Percentiles rank a stretch among this genome's conserved stretches.
Evolutionary conservation across 805 yeast genomes (phyloP).

Genomic region (Debaryomyces hansenii): DNA sequence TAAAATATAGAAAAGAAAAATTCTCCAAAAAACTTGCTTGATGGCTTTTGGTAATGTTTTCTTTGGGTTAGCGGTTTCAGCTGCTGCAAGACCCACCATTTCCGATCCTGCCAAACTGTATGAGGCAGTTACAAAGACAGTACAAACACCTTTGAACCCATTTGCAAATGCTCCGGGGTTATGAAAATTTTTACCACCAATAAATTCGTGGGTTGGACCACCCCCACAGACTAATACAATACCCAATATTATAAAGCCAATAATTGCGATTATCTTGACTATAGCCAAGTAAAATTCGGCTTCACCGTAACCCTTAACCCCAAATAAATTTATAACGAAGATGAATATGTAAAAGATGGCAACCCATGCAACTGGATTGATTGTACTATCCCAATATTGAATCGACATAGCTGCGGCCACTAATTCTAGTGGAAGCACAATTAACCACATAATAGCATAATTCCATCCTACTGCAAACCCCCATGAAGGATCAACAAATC

Average conservation of each 20-base stretch:
- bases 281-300: conserved; percentile 33
- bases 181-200: conserved; percentile 34
- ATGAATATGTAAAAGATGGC: conserved; percentile 32
- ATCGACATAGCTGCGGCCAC: conserved; percentile 41
- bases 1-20: conserved; percentile 38
- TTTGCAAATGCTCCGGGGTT: conserved; percentile 34
- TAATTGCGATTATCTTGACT: conserved; percentile 34
- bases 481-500: conserved; percentile 39
- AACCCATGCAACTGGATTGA: conserved; percentile 41
- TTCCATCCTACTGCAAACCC: conserved; percentile 43
- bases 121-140: conserved; percentile 38
- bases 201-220: conserved; percentile 36
- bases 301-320: conserved; percentile 39
- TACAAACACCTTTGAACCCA: conserved; percentile 40
- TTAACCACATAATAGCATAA: conserved; percentile 39
- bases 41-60: conserved; percentile 42
- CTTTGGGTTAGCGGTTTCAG: conserved; percentile 41
- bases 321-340: conserved; percentile 30
- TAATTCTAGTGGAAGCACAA: conserved; percentile 36
- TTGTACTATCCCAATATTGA: conserved; percentile 30
- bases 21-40: conserved; percentile 45
- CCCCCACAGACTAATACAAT: conserved; percentile 38
- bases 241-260: conserved; percentile 37
- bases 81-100: conserved; percentile 38
- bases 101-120: conserved; percentile 39